Conservation (phyloP, 805 yeast genomes). For the Candida piceae region DNA sequence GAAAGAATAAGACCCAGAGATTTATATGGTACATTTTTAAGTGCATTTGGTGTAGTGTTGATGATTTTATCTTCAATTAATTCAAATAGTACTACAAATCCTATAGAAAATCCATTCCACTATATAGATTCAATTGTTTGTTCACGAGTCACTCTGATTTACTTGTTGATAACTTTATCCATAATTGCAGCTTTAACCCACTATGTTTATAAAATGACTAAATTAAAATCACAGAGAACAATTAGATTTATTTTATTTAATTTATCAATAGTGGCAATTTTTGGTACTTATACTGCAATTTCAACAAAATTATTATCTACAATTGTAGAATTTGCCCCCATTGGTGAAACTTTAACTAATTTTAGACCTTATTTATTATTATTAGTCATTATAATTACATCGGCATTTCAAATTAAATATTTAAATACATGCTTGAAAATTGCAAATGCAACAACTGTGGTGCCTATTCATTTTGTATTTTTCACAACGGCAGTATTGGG, state of each 20-base stretch:
- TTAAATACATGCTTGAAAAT: conserved; percentile 34
- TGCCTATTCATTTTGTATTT: conserved; percentile 45
- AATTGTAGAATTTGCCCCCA: conserved; percentile 25
- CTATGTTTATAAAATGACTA: conserved; percentile 3
- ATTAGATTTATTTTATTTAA: conserved; percentile 26
- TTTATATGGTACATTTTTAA: conserved; percentile 34
- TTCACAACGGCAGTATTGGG: conserved; percentile 40
- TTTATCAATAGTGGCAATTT: conserved; percentile 35
- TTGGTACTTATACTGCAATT: conserved; percentile 45
- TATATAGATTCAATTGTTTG: conserved; percentile 23
- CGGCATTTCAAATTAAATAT: conserved; percentile 35
- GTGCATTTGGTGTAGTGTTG: conserved; percentile 38
- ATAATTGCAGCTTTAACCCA: conserved; percentile 12
- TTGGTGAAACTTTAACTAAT: conserved; percentile 18
- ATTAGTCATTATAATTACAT: conserved; percentile 31
- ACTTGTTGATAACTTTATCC: conserved; percentile 21
- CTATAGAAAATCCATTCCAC: conserved; percentile 23
- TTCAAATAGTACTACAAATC: conserved; percentile 7
- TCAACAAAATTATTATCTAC: conserved; percentile 38
- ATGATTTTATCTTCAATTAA: conserved; percentile 35
- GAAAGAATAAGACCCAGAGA: conserved; percentile 32
- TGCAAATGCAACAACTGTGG: conserved; percentile 41
- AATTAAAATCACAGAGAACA: conserved; percentile 2
- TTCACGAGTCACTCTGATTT: conserved; percentile 23
- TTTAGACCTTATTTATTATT: conserved; percentile 30